phyloP scores from a whole-genome alignment of 306 rosid species.

The Cucumis sativus region Cucumber_9930_V3 NC_026655.2:2623001-2623500 shows the following conservation, averaged over 20 bases:
- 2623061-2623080: background rate
- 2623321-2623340: background rate
- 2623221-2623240: too few species aligned
- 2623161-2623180: too few species aligned
- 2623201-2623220: too few species aligned
- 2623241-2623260: background rate
- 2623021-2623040: conserved; percentile 77
- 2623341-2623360: background rate
- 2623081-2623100: background rate
- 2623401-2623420: background rate
- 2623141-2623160: too few species aligned
- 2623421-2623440: background rate
- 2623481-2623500: too few species aligned
- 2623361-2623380: background rate
- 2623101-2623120: too few species aligned
- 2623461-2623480: background rate
- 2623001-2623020: conserved; percentile 61
- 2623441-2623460: background rate
- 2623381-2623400: background rate
- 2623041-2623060: conserved; percentile 81
- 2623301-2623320: too few species aligned
- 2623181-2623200: too few species aligned
- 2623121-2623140: too few species aligned
- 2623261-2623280: background rate
- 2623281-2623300: too few species aligned